Evolutionary conservation across 2,329 filamentous ascomycete genomes (phyloP), one percentile per base, ranked within the genome.

Genomic region (Ophiostoma sp.): DNA sequence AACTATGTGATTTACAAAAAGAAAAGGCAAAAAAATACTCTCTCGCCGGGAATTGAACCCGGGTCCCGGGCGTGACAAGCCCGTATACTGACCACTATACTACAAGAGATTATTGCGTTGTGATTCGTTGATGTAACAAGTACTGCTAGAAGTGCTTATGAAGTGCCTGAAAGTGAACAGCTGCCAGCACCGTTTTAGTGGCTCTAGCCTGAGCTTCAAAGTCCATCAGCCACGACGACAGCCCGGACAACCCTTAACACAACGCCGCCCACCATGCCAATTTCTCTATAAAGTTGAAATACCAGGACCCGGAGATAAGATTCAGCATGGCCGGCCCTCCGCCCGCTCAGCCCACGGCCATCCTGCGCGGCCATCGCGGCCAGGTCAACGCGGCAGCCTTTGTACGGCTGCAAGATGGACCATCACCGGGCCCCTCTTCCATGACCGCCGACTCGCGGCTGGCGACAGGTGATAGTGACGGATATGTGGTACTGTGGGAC

Each of bases 401-500:
- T 66, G 52, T 66, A 12, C 49, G 65, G 38, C 52, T 66, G 0
- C n/a, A 27, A 12, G 6, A 38, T 44, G 7, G 49, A 16, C 49
- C 6, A 52, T 16, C 49, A 8, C 49, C 55, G 0, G 38, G 66
- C 94, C 97, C 79, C 84, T 14, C 40, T 9, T 27, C 27, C 2
- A 58, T 66, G 65, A 66, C 86, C 67, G 84, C 90, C 0, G 88
- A 92, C 72, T 88, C 97, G 64, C 89, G 91, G 45, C 86, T 99
- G 5, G 81, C 92, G 12, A 95, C 92, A 0, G 94, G 91, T 47
- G 95, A 99, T 78, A 91, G 92, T 8, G 91, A 97, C 58, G 95
- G 95, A 69, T 97, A 90, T 83, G 82, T 97, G 45, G 85, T 96
- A 6, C 80, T 93, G 36, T 99, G 95, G 95, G 89, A 91, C 75